phyloP scores from a whole-genome alignment of 306 rosid genomes.

The Acmispon strigosus region DNA sequence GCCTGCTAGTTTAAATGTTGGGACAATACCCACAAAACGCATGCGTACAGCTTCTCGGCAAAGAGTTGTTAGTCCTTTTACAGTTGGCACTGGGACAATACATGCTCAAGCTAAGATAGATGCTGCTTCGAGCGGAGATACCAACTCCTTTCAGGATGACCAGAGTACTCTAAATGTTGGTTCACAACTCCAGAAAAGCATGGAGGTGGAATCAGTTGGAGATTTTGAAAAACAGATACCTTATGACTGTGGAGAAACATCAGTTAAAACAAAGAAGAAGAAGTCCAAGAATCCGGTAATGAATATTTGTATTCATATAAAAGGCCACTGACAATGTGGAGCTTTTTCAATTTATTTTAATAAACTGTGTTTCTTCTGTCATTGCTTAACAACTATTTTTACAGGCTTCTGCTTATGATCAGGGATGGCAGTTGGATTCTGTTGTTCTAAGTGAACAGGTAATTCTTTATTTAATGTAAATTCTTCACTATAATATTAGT shows the following conservation, averaged over 20 bases:
- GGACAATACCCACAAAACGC: slow-evolving; percentile 77
- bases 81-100: slow-evolving; percentile 43
- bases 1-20: slow-evolving; percentile 68
- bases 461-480: background rate
- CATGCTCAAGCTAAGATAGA: slow-evolving; percentile 77
- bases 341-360: slow-evolving; percentile 1
- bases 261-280: slow-evolving; percentile 87
- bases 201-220: slow-evolving; percentile 91
- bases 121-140: slow-evolving; percentile 99
- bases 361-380: slow-evolving; percentile 14
- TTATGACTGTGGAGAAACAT: slow-evolving; percentile 85
- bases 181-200: slow-evolving; percentile 71
- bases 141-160: slow-evolving; percentile 96
- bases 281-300: slow-evolving; percentile 81
- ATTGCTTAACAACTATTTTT: slow-evolving; percentile 27
- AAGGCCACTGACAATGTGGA: background rate
- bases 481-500: background rate
- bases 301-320: slow-evolving; percentile 18
- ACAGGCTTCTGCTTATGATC: slow-evolving; percentile 80
- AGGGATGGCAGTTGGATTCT: slow-evolving; percentile 86
- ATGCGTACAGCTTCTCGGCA: slow-evolving; percentile 89
- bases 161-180: slow-evolving; percentile 78
- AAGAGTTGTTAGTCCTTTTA: slow-evolving; percentile 76
- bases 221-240: slow-evolving; percentile 72
- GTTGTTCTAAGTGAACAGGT: slow-evolving; percentile 66